Conservation (phyloP, 495 filamentous ascomycete genomes). For the Xylaria curta region DNA sequence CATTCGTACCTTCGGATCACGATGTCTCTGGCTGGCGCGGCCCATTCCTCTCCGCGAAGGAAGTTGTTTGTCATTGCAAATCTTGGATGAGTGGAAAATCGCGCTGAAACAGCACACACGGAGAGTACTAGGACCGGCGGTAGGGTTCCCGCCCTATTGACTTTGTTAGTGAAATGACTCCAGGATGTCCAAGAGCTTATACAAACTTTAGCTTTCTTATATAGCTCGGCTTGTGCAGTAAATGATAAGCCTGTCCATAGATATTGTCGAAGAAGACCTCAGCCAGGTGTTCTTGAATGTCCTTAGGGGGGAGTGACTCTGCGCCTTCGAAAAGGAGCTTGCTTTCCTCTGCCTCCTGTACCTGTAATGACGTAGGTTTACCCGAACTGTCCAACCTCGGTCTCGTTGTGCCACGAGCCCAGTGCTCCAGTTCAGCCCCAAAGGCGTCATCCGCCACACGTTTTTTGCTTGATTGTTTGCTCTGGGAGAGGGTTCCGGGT, state of each 20-base stretch:
- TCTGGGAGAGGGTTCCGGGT: constrained; percentile 63
- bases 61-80: constrained; percentile 84
- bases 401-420: constrained; percentile 67
- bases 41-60: constrained; percentile 90
- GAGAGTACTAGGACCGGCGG: constrained; percentile 90
- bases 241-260: constrained; percentile 92
- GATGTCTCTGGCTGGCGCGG: constrained; percentile 81
- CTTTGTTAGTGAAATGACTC: constrained; percentile 33
- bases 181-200: constrained; percentile 21
- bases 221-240: constrained; percentile 97
- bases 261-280: constrained; percentile 96
- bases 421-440: constrained; percentile 78
- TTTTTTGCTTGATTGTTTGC: constrained; percentile 70
- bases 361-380: constrained; percentile 64
- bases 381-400: constrained; percentile 51
- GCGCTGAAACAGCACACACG: constrained; percentile 89
- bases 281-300: constrained; percentile 91
- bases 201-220: constrained; percentile 80
- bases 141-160: constrained; percentile 55
- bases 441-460: constrained; percentile 89
- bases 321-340: constrained; percentile 79
- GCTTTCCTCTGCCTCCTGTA: constrained; percentile 72
- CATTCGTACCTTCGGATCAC: constrained; percentile 86
- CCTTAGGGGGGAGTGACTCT: constrained; percentile 82
- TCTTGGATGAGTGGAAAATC: constrained; percentile 94